Evolutionary conservation across 768 basidiomycete species (phyloP).

Genomic region (Chalciporus chontae): DNA sequence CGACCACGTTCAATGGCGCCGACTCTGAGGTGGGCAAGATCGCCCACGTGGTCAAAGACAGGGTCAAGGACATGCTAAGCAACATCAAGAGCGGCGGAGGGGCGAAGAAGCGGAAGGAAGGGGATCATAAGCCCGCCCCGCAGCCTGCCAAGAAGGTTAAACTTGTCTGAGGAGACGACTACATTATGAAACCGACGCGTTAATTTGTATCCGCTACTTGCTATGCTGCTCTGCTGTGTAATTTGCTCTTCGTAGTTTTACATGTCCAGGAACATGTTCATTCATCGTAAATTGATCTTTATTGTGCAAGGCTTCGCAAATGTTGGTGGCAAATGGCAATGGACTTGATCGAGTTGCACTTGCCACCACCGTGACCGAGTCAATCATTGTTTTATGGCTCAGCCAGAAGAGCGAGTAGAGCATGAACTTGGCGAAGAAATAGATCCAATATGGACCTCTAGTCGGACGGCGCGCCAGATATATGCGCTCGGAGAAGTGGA

Average conservation of each 20-base stretch:
- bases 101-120: slow-evolving; percentile 73
- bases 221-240: slow-evolving; percentile 32
- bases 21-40: slow-evolving; percentile 76
- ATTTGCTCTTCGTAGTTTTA: slow-evolving; percentile 12
- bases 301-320: too few species aligned
- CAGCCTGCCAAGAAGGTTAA: slow-evolving; percentile 70
- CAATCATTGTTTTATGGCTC: slow-evolving; percentile 16
- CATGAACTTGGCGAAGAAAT: slow-evolving; percentile 38
- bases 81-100: slow-evolving; percentile 39
- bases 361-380: neutral
- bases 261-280: neutral
- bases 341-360: neutral
- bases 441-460: slow-evolving; percentile 80
- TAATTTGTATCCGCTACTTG: slow-evolving; percentile 31
- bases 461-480: slow-evolving; percentile 77
- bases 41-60: slow-evolving; percentile 47
- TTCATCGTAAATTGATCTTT: neutral
- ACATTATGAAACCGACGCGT: slow-evolving; percentile 18
- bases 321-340: too few species aligned
- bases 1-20: slow-evolving; percentile 81
- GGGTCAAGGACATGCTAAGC: slow-evolving; percentile 51
- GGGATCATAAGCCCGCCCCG: slow-evolving; percentile 51
- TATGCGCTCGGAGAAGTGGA: slow-evolving; percentile 78
- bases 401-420: slow-evolving; percentile 14
- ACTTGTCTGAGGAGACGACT: slow-evolving; percentile 41